Percentiles rank a stretch among this genome's conserved stretches.
Evolutionary conservation across 805 yeast species (phyloP).

Genomic region (Candida namnaoensis): DNA sequence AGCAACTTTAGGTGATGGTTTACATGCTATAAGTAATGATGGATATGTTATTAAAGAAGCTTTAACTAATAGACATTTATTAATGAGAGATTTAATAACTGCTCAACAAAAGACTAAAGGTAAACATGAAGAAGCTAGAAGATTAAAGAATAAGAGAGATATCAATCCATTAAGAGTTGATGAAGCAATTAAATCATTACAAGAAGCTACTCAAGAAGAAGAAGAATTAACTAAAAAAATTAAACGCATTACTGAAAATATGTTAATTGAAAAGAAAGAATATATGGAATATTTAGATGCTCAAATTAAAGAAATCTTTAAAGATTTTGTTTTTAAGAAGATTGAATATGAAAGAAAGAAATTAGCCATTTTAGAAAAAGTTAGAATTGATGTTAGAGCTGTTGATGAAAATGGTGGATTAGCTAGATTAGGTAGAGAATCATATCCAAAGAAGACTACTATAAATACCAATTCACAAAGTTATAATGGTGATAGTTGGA

Average conservation of each 20-base stretch:
- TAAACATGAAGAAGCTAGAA: constrained; percentile 63
- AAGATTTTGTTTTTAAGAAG: constrained; percentile 53
- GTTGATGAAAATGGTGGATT: constrained; percentile 77
- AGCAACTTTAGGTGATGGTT: constrained; percentile 71
- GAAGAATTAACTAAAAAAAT: constrained; percentile 71
- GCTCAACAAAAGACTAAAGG: constrained; percentile 69
- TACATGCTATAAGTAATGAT: constrained; percentile 57
- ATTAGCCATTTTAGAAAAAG: constrained; percentile 62
- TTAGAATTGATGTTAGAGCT: constrained; percentile 61
- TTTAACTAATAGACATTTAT: constrained; percentile 80
- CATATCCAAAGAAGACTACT: constrained; percentile 27
- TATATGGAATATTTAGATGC: constrained; percentile 51
- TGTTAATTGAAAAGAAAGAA: constrained; percentile 64
- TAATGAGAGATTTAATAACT: constrained; percentile 80
- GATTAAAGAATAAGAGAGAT: constrained; percentile 61
- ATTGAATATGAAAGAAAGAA: constrained; percentile 85
- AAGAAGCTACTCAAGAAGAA: constrained; percentile 69
- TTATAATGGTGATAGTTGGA: constrained; percentile 48
- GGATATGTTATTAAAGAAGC: constrained; percentile 88
- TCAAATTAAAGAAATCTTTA: constrained; percentile 45
- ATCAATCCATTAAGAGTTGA: constrained; percentile 86
- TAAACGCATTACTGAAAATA: constrained; percentile 75
- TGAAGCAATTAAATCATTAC: constrained; percentile 75
- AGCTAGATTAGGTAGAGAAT: constrained; percentile 72
- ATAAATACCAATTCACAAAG: constrained; percentile 30